These are phyloP conservation scores for Aspergillus wentii DNA, from an alignment of 495 filamentous ascomycete genomes.

Conservation along the genomic window DNA sequence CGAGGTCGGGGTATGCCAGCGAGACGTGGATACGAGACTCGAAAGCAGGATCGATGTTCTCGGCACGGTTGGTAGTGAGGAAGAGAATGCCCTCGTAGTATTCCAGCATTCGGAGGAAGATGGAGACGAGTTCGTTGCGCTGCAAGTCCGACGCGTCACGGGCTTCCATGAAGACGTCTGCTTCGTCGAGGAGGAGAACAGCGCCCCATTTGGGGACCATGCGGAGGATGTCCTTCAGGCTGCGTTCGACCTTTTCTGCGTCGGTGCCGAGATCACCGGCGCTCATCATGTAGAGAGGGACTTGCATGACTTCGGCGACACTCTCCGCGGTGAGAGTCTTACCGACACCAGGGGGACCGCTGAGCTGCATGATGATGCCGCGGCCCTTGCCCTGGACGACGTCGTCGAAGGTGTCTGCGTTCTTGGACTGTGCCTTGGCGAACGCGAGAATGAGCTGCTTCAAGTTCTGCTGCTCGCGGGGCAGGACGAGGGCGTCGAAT, in stretches of 20 bases:
- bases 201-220: constrained; percentile 44
- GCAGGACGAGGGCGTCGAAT: constrained; percentile 52
- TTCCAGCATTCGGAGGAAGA: constrained; percentile 48
- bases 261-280: constrained; percentile 51
- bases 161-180: constrained; percentile 41
- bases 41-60: constrained; percentile 46
- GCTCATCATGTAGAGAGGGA: constrained; percentile 37
- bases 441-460: constrained; percentile 25
- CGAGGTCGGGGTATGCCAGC: constrained; percentile 40
- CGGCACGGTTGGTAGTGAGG: constrained; percentile 53
- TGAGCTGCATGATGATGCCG: constrained; percentile 32
- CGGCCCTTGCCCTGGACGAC: constrained; percentile 28
- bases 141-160: constrained; percentile 25
- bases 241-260: constrained; percentile 43
- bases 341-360: constrained; percentile 35
- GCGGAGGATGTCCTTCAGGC: constrained; percentile 47
- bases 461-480: constrained; percentile 14
- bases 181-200: constrained; percentile 42
- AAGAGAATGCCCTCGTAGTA: constrained; percentile 59
- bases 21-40: constrained; percentile 46
- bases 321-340: constrained; percentile 40
- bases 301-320: constrained; percentile 24
- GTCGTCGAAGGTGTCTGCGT: constrained; percentile 21
- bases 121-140: constrained; percentile 43
- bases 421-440: constrained; percentile 23